These are phyloP conservation scores for Nannizziopsis arthrosporioides DNA, from an alignment of 2,329 filamentous ascomycete genomes.

Conservation along the genomic window DNA sequence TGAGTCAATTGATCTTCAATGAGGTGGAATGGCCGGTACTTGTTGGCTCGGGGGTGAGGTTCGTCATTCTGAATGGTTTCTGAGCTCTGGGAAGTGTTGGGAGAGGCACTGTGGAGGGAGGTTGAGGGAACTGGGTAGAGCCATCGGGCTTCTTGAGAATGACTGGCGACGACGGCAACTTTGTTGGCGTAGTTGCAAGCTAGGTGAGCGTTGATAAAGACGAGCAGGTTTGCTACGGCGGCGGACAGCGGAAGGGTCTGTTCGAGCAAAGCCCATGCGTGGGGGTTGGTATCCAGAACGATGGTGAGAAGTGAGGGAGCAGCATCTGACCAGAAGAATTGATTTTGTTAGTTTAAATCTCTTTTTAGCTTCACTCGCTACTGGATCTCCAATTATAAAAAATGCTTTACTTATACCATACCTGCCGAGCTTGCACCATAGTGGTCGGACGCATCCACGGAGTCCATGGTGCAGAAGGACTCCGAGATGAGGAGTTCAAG, in stretches of 20 bases:
- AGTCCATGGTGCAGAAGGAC: conserved; percentile 42
- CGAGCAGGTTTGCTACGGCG: conserved; percentile 76
- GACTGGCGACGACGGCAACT: conserved; percentile 81
- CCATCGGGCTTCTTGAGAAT: conserved; percentile 75
- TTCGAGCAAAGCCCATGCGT: conserved; percentile 75
- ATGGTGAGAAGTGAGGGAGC: conserved; percentile 77
- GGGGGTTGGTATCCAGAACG: conserved; percentile 90
- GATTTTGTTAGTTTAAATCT: conserved; percentile 1
- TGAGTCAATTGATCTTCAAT: conserved; percentile 70
- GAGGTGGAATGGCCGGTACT: conserved; percentile 82
- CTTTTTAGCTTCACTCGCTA: not conserved
- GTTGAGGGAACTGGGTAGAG: conserved; percentile 59
- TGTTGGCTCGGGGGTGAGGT: conserved; percentile 52
- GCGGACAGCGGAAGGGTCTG: conserved; percentile 66
- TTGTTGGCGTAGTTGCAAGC: conserved; percentile 89
- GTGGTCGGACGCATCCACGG: conserved; percentile 51
- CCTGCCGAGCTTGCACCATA: conserved; percentile 40
- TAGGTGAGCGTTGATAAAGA: conserved; percentile 94
- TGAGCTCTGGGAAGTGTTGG: conserved; percentile 11
- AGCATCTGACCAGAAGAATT: conserved; percentile 17
- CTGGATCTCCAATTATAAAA: not conserved
- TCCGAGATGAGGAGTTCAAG: not conserved
- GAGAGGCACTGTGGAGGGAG: conserved; percentile 4
- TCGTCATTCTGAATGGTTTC: conserved; percentile 17
- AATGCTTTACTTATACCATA: conserved; percentile 15